Evolutionary conservation across 768 basidiomycete genomes (phyloP).

Genomic region (Amanita inopinata): DNA sequence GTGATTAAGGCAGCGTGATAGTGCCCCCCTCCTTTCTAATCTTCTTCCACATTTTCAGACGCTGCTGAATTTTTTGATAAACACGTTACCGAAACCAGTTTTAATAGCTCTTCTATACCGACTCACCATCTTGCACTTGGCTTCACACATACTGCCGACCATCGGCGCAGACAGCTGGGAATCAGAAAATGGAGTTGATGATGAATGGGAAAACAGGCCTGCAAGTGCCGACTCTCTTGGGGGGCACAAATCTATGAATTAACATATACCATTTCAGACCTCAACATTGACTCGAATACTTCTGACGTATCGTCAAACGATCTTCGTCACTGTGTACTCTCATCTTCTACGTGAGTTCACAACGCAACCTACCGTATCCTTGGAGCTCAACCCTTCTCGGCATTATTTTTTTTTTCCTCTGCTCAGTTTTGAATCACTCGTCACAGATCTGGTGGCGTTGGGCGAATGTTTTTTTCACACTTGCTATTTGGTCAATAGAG

Average conservation of each 20-base stretch:
- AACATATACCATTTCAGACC: slow-evolving; percentile 39
- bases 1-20: slow-evolving; percentile 19
- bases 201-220: slow-evolving; percentile 66
- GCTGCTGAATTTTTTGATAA: slow-evolving; percentile 69
- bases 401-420: slow-evolving; percentile 7
- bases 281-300: slow-evolving; percentile 66
- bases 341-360: slow-evolving; percentile 73
- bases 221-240: slow-evolving; percentile 28
- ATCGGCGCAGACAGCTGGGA: slow-evolving; percentile 80
- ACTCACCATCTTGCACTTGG: slow-evolving; percentile 70
- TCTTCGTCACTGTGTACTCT: slow-evolving; percentile 83
- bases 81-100: slow-evolving; percentile 80
- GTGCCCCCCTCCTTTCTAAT: slow-evolving; percentile 68
- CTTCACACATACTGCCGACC: slow-evolving; percentile 74
- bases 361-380: too few relatives aligned
- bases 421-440: slow-evolving; percentile 71
- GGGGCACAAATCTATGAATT: slow-evolving; percentile 4
- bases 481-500: slow-evolving; percentile 77
- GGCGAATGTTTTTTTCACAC: slow-evolving; percentile 83
- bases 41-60: slow-evolving; percentile 76
- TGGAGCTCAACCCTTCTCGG: too few relatives aligned
- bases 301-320: slow-evolving; percentile 73
- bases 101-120: slow-evolving; percentile 74
- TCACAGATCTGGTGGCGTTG: slow-evolving; percentile 94
- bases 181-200: slow-evolving; percentile 48